Evolutionary conservation across 768 basidiomycete species (phyloP).

Genomic region (Suillus bovinus): DNA sequence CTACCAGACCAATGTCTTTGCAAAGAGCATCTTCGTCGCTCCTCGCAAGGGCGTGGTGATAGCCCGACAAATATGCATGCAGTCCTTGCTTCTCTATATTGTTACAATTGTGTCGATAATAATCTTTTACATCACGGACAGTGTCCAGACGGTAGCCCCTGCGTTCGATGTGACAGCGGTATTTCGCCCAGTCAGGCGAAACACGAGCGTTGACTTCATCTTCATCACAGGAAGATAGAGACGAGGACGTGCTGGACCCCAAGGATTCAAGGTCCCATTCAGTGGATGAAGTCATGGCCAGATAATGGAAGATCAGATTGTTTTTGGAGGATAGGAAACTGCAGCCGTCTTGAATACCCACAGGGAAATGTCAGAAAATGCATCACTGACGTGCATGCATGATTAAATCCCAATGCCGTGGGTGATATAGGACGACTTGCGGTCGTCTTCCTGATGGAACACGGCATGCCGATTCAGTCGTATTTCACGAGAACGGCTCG

Average conservation of each 20-base stretch:
- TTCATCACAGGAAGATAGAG: slow-evolving; percentile 53
- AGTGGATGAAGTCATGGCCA: slow-evolving; percentile 73
- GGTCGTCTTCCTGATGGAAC: not conserved
- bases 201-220: slow-evolving; percentile 57
- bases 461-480: not conserved
- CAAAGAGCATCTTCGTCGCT: slow-evolving; percentile 61
- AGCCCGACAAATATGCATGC: slow-evolving; percentile 30
- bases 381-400: not conserved
- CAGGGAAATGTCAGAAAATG: not conserved
- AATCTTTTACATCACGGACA: slow-evolving; percentile 61
- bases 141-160: slow-evolving; percentile 70
- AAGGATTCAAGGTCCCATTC: slow-evolving; percentile 25
- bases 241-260: slow-evolving; percentile 45
- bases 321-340: slow-evolving; percentile 8
- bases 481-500: not conserved
- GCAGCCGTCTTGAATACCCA: slow-evolving; percentile 16
- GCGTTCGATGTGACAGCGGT: slow-evolving; percentile 45
- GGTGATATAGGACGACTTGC: not conserved
- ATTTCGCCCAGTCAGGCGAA: slow-evolving; percentile 61
- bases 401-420: not conserved
- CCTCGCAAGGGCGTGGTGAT: slow-evolving; percentile 33
- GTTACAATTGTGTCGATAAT: slow-evolving; percentile 43
- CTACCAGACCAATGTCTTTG: slow-evolving; percentile 69
- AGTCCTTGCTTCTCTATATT: slow-evolving; percentile 18
- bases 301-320: slow-evolving; percentile 42